Evolutionary conservation across 1,284 basidiomycete species (phyloP), one percentile per base, ranked within the genome.

Genomic region (Filobasidium uniguttulatum): DNA sequence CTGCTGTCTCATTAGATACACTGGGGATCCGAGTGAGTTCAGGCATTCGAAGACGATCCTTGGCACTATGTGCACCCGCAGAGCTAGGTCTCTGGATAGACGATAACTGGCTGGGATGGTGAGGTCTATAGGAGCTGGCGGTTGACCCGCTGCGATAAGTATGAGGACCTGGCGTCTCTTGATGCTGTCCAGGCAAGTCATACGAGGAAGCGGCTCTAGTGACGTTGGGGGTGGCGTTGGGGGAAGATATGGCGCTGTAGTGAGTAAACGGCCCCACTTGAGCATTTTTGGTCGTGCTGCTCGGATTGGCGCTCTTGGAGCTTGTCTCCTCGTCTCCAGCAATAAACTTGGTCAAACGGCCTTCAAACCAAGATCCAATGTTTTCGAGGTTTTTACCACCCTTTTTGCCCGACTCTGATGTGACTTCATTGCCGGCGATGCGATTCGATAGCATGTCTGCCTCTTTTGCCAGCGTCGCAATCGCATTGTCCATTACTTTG

Each of bases 321-420:
- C 73, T 43, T 68, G 70, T 29, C 72, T 66, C 59, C 72, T 77
- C 77, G 51, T 93, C 89, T 2, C 90, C 94, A 12, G 91, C 88
- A 55, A 99, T 93, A 59, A 99, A 85, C 65, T 94, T 94, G 26
- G 89, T 90, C 58, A 99, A 80, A 12, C 85, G 78, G n/a, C 85
- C 85, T 67, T 93, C 93, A 23, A 98, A 75, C 79, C 89, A 96
- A 48, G 82, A 84, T 48, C 93, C 87, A 43, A 98, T 79, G 40
- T 83, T 83, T 61, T 96, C 90, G 46, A 97, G 74, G 52, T 87
- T 94, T 68, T 88, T 85, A 56, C 78, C 74, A 49, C 88, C 73
- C 64, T 85, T 88, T 53, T 70, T 63, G 30, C 87, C 84, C 83
- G 35, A 76, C 73, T 19, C 77, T 70, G 69, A 83, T 82, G 65